Base-by-base conservation (phyloP, 1,139 yeast genomes). In the Blastobotrys indianensis region DNA sequence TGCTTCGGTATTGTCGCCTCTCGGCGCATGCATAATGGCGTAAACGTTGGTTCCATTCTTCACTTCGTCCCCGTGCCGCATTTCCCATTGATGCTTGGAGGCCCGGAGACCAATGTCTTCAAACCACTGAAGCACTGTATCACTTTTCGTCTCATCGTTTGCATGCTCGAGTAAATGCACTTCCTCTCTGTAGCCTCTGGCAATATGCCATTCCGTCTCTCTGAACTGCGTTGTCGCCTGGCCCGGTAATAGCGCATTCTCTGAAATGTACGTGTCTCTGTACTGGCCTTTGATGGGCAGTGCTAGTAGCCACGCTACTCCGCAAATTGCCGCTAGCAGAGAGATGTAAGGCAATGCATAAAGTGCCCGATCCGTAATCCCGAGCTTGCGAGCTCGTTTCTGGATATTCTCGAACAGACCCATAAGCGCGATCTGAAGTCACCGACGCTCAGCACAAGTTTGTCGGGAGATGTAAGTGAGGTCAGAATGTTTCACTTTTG, bases 1-100 rank as follows among this genome's bases (percentile, higher is more conserved):
- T 0, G 97, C 88, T 63, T 94, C 98, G 1, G 97, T 88, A 51
- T 92, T 94, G 58, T 92, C 97, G 20, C 97, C 97, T 54, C 96
- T 70, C 2, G 97, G 95, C 0, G 96, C 94, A 61, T 87, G 95
- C 67, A 86, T 74, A 12, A 90, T 77, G 0, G 88, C 95, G 61
- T 90, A 92, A 34, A 87, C 70, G 13, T 87, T 82, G 23, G 71
- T 69, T 11, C 79, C 76, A 28, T 64, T 60, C 43, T 69, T 69
- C 51, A 74, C 69, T 16, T 63, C 60, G 52, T 69, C 73, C 39
- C 53, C 55, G 32, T 59, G 59, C 5, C 54, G 48, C 15, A 57
- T 54, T 10, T 55, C 51, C 68, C 71, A 69, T 25, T 63, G 58
- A 47, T 75, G 78, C 3, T 64, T 66, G 8, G 83, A 72, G 0